Base-by-base conservation (phyloP, 176 grass and related monocot genomes). In the Dactylis glomerata region DNA sequence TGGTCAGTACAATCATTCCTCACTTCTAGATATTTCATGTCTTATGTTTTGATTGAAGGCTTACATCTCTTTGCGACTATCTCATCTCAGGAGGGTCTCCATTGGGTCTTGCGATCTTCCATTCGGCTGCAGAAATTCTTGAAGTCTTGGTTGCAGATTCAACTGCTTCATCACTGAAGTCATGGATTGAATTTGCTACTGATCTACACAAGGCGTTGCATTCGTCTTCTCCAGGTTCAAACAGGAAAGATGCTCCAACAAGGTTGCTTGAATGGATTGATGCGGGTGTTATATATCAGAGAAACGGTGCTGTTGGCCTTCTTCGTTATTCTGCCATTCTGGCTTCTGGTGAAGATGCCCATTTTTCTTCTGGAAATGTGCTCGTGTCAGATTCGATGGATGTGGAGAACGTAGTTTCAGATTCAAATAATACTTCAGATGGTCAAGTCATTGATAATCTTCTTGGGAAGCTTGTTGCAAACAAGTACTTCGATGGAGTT, bases 211-310 rank as follows among this genome's bases (percentile, higher is more conserved):
- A 95, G 86, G 96, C 89, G 81, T 87, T 98, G 77, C 96, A 98
- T 86, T 90, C 86, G 47, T 95, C 91, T 70, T 98, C 96, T 75
- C 96, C 93, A 69, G 93, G 96, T 80, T 95, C 96, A 78, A 98
- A 98, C 66, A 91, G 89, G 54, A 95, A 95, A 88, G 96, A 98
- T 90, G 93, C 96, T 44, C 93, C 93, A 42, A 92, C 89, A 86
- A 89, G 96, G 77, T 92, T 98, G 81, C 87, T 98, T 68, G 91
- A 98, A 81, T 98, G 92, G 96, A 95, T 98, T 78, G 96, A 98
- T 85, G 96, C 96, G 56, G 96, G 96, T 82, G 96, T 95, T 92
- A 86, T 98, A 77, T 98, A 93, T 81, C 93, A 98, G 76, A 93
- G 87, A 88, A 98, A 98, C 65, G 96, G 96, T 33, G 91, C 91